phyloP scores from a whole-genome alignment of 257 asterid genomes.

The Ligustrum vulgare region DNA sequence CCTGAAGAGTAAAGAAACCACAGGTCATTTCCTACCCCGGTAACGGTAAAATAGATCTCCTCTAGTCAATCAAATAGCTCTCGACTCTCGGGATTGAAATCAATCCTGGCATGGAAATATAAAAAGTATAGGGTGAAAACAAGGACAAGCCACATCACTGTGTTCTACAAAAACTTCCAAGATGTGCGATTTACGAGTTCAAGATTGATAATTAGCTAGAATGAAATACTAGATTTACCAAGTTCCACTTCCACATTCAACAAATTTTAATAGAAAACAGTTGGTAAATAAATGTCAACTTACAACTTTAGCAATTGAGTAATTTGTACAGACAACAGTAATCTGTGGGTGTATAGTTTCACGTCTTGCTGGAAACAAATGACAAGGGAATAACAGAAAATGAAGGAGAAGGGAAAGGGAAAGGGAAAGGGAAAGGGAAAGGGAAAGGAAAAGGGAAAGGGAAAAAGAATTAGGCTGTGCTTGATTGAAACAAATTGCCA shows the following conservation, averaged over 20 bases:
- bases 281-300: neutral
- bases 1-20: no score
- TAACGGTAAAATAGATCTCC: conserved; percentile 2
- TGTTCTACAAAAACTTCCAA: neutral
- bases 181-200: neutral
- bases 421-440: neutral
- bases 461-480: neutral
- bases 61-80: conserved; percentile 6
- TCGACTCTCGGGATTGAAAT: neutral
- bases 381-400: neutral
- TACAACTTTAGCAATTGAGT: neutral
- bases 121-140: neutral
- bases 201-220: neutral
- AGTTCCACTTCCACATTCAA: neutral
- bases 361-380: neutral
- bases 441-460: neutral
- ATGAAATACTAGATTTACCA: neutral
- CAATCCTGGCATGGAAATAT: neutral
- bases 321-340: neutral
- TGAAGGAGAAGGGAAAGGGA: neutral
- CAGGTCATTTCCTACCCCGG: no score
- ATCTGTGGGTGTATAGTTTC: neutral
- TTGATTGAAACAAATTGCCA: no score
- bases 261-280: neutral
- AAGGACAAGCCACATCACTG: neutral